Evolutionary conservation across 306 rosid species (phyloP), one percentile per base, ranked within the genome.

Genomic region (Astragalus membranaceus): DNA sequence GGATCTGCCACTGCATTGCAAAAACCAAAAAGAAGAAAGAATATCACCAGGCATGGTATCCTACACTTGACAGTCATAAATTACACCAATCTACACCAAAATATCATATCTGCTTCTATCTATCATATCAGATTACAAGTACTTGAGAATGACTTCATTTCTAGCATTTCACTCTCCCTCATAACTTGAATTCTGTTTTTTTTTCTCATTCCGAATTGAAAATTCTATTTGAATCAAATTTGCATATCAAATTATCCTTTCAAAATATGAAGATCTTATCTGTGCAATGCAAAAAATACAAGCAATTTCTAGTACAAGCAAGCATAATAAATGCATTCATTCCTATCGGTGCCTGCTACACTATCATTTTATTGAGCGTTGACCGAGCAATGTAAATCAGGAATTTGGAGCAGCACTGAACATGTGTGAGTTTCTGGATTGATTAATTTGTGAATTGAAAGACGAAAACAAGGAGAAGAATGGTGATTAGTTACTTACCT

Each of bases 1-100:
- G 99, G 97, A 71, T 94, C 99, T 10, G 91, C 92, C 60, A 91
- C 99, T 88, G 94, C 79, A 75, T 83, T 69, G 41, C 80, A 55
- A 78, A 48, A 80, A 71, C 7, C 49, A 83, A 75, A 64, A 76
- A 3, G 49, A 36, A 51, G 23, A 61, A 12, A 56, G 53, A 42
- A 41, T 23, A 72, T 52, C 51, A 61, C 23, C 63, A 74, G 66
- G 55, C 3, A 62, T 29, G 7, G 37, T 43, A 44, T 12, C 75
- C 67, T 23, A 14, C 26, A 54, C 15, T 61, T 35, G 47, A 56
- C 7, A 54, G 7, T 11, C 15, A 14, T 8, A 37, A 23, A 70
- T 46, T 29, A 26, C 70, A 46, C 48, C 46, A 26, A 23, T 23
- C 10, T 30, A 47, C 10, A 53, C 36, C 64, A 16, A 29, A 68